These are phyloP conservation scores for Angomonas ambiguus DNA, from an alignment of 208 protist genomes.

Conservation along the genomic window DNA sequence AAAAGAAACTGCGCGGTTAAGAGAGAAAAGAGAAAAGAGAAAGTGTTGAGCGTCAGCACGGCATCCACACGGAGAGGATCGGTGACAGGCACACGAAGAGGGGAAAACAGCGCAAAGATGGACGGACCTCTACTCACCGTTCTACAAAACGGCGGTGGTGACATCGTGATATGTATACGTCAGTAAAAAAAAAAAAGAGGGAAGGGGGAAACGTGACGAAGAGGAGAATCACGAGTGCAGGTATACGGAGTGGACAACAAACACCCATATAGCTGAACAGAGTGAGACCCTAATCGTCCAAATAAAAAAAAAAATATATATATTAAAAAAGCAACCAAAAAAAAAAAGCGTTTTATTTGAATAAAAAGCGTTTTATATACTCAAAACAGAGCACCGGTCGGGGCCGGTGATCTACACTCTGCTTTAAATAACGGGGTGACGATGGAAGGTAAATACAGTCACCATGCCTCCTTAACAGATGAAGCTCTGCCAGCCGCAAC, in stretches of 20 bases:
- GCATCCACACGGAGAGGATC: not conserved
- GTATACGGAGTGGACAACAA: no score
- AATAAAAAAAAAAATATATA: no score
- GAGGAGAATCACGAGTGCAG: no score
- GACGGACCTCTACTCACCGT: not conserved
- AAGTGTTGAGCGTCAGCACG: not conserved
- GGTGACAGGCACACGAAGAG: not conserved
- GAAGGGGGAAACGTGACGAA: conserved; percentile 1
- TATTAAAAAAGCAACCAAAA: not conserved
- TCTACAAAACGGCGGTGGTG: no score
- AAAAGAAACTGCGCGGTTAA: not conserved
- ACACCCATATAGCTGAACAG: no score
- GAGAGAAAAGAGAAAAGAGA: not conserved
- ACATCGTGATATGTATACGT: not conserved
- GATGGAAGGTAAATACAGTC: no score
- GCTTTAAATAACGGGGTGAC: no score
- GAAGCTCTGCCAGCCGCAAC: no score
- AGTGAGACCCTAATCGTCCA: no score
- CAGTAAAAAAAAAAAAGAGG: not conserved
- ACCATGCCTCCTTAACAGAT: no score
- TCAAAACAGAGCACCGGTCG: no score
- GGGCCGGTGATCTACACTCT: no score
- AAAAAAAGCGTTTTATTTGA: not conserved
- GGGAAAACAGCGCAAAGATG: not conserved
- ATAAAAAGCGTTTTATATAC: not conserved